Evolutionary conservation across 1,284 basidiomycete species (phyloP), one percentile per base, ranked within the genome.

Genomic region (Ganoderma sp.): DNA sequence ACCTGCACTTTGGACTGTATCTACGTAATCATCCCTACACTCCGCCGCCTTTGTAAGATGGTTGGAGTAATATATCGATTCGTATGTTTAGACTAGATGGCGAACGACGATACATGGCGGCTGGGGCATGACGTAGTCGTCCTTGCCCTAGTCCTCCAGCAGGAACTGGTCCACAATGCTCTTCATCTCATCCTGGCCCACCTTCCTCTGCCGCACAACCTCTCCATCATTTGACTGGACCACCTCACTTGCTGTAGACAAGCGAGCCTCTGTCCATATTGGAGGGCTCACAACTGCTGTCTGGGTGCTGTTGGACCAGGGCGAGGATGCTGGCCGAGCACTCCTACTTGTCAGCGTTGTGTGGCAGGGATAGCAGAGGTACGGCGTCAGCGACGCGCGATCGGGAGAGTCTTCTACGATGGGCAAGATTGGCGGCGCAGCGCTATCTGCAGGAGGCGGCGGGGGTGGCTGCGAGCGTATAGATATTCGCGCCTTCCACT

Each of bases 401-500:
- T 37, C 28, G 14, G 45, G 52, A 4, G n/a, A 5, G 22, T 61
- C 56, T 50, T 65, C 56, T 59, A 61, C 32, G 28, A 48, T n/a
- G 25, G 56, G 22, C 2, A 39, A 6, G 25, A 32, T 32, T 1
- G 42, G 32, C 3, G 59, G 19, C 8, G 19, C 5, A 4, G 32
- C 22, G n/a, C 9, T 7, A 56, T 60, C 6, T 39, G 60, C 3
- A 17, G 39, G 28, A 8, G 63, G 6, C 19, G 63, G 37, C 0
- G 65, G 63, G 19, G 63, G 65, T 5, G 58, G 67, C 37, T 64
- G 67, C 54, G 65, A 45, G 58, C 72, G 69, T 34, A 75, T 73
- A n/a, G 74, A 71, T 60, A 73, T 75, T 17, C 73, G 69, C 0
- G 72, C 66, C 64, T 73, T 75, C 74, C 74, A 75, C 56, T 73